phyloP scores from a whole-genome alignment of 148 eudicot genomes.

The Agrostemma githago region DNA sequence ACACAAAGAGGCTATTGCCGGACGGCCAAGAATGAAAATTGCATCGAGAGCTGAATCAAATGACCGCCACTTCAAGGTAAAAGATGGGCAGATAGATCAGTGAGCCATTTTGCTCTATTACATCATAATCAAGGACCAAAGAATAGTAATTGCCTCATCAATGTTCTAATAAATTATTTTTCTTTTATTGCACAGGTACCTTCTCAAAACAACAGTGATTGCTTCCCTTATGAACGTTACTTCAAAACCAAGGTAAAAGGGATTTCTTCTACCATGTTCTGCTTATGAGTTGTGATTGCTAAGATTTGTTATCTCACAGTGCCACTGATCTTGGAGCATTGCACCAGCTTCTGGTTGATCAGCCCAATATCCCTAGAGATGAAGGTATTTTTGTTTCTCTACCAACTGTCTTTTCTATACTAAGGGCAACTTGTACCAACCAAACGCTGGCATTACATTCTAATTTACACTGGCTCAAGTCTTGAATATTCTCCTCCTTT shows the following conservation, averaged over 20 bases:
- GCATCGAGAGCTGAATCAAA: too few relatives aligned
- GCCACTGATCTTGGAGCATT: slow-evolving; percentile 58
- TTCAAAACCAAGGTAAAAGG: slow-evolving; percentile 44
- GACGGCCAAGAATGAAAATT: too few relatives aligned
- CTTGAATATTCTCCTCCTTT: not conserved
- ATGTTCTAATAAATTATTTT: not conserved
- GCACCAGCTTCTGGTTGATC: slow-evolving; percentile 73
- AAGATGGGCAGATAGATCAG: too few relatives aligned
- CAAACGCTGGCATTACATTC: not conserved
- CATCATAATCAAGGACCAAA: too few relatives aligned
- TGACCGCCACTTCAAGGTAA: too few relatives aligned
- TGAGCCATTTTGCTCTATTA: too few relatives aligned
- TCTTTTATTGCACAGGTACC: slow-evolving; percentile 42
- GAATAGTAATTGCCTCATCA: not conserved
- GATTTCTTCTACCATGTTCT: not conserved
- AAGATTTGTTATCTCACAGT: slow-evolving; percentile 27
- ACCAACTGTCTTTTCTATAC: not conserved
- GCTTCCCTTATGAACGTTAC: slow-evolving; percentile 46
- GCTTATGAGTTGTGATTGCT: slow-evolving; percentile 5
- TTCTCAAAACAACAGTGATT: slow-evolving; percentile 56
- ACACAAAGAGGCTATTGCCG: too few relatives aligned
- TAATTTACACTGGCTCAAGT: not conserved
- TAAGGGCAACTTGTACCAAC: not conserved
- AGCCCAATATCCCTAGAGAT: slow-evolving; percentile 72
- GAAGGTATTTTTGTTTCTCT: slow-evolving; percentile 45